Base-by-base conservation (phyloP, 2,329 filamentous ascomycete species). In the Pseudocercospora pini-densiflorae region DNA sequence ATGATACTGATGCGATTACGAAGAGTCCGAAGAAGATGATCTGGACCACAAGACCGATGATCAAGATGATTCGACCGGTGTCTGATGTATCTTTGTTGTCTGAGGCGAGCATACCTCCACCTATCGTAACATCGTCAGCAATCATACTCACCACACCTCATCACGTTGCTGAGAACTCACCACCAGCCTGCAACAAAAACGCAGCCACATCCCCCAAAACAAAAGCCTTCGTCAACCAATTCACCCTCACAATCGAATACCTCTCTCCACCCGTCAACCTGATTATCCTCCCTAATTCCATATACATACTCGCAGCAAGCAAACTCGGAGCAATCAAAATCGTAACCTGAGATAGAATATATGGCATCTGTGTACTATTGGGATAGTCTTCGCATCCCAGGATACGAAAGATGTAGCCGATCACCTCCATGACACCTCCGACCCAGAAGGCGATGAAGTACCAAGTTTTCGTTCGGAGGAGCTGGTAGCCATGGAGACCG, bases 331-430 rank as follows among this genome's bases (percentile, higher is more conserved):
- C 82, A 27, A 85, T 77, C 2, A 85, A 77, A 51, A 84, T 76
- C 70, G 84, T 78, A 33, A 84, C 66, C 21, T 75, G 76, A 65
- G 82, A 77, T 66, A 84, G 73, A 53, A 81, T 77, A 71, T 79
- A 84, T 2, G 53, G 19, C 12, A 49, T 58, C 2, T 43, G n/a
- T 5, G 19, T 53, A 14, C 40, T 21, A 9, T 61, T 47, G 29
- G 63, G 33, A 21, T 55, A 27, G 5, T 64, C 21, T 47, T 64
- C 19, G 12, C 27, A 36, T n/a, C 29, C 82, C 33, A 84, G 69
- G 10, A 81, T 75, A 60, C 86, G 82, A 16, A 81, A 82, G 47
- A 84, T 72, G 70, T 87, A 87, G 10, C 85, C 86, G 21, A 87
- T 76, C 0, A 77, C 74, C 70, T 87, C 84, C 72, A 84, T 84